Conservation (phyloP, 371 early-diverging fungal genomes). For the Zopfochytrium polystomum region DNA sequence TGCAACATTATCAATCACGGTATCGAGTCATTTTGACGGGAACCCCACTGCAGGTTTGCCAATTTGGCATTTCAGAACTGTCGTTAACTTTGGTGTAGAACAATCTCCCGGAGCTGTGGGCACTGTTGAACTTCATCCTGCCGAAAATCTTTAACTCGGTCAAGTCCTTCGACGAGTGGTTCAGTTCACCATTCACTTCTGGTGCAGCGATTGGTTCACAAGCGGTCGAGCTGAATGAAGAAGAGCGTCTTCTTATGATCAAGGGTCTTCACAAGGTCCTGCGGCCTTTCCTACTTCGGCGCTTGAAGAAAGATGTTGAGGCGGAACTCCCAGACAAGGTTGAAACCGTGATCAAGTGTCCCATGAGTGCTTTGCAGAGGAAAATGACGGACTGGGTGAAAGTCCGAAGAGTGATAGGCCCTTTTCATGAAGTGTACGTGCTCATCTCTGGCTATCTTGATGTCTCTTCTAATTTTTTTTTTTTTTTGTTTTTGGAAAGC, state of each 20-base stretch:
- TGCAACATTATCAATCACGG: conserved; percentile 73
- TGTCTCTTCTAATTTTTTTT: not conserved
- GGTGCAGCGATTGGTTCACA: conserved; percentile 73
- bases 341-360: conserved; percentile 94
- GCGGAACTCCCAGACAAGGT: conserved; percentile 97
- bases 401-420: conserved; percentile 42
- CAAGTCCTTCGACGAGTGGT: conserved; percentile 97
- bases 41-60: conserved; percentile 90
- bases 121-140: conserved; percentile 95
- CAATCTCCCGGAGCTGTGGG: conserved; percentile 98
- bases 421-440: conserved; percentile 60
- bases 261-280: conserved; percentile 96
- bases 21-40: conserved; percentile 98
- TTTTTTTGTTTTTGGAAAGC: conserved; percentile 7
- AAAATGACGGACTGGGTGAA: conserved; percentile 56
- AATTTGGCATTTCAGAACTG: too few relatives aligned
- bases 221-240: conserved; percentile 91
- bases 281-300: conserved; percentile 95
- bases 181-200: conserved; percentile 87
- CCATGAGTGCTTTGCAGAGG: conserved; percentile 79
- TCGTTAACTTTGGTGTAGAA: conserved; percentile 64
- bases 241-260: conserved; percentile 95
- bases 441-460: not conserved
- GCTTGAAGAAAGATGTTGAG: conserved; percentile 99
- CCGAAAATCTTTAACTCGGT: conserved; percentile 95